Conservation (phyloP, 2,329 filamentous ascomycete genomes). For the Paraphaeosphaeria sporulosa region DNA sequence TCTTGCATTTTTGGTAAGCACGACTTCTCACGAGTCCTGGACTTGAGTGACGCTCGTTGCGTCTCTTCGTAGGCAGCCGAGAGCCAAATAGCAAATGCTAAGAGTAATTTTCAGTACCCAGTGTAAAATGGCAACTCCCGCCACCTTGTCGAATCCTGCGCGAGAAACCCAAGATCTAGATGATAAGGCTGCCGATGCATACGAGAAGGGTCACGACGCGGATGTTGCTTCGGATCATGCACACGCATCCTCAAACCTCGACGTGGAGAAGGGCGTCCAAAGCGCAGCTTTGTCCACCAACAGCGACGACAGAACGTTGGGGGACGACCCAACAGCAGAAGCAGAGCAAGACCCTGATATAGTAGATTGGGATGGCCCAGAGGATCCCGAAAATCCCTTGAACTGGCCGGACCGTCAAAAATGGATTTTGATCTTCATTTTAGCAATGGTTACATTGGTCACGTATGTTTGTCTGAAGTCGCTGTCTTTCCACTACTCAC, state of each 20-base stretch:
- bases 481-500: not conserved
- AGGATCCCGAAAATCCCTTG: slow-evolving; percentile 50
- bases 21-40: not conserved
- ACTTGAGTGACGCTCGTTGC: not conserved
- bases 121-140: slow-evolving; percentile 33
- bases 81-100: not conserved
- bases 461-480: slow-evolving; percentile 28
- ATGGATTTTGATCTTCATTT: slow-evolving; percentile 44
- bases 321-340: slow-evolving; percentile 16
- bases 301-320: slow-evolving; percentile 35
- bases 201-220: slow-evolving; percentile 37
- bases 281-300: slow-evolving; percentile 33
- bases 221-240: slow-evolving; percentile 27
- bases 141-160: slow-evolving; percentile 24
- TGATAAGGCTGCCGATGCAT: slow-evolving; percentile 31
- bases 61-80: not conserved
- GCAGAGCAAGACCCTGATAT: slow-evolving; percentile 35
- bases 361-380: slow-evolving; percentile 45
- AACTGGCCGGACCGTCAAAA: slow-evolving; percentile 50
- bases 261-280: slow-evolving; percentile 38
- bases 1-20: not conserved
- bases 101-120: not conserved
- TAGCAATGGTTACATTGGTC: slow-evolving; percentile 48
- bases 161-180: slow-evolving; percentile 28
- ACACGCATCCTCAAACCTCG: slow-evolving; percentile 20